Evolutionary conservation across 208 protist genomes (phyloP).

Genomic region (Leishmania arabica): DNA sequence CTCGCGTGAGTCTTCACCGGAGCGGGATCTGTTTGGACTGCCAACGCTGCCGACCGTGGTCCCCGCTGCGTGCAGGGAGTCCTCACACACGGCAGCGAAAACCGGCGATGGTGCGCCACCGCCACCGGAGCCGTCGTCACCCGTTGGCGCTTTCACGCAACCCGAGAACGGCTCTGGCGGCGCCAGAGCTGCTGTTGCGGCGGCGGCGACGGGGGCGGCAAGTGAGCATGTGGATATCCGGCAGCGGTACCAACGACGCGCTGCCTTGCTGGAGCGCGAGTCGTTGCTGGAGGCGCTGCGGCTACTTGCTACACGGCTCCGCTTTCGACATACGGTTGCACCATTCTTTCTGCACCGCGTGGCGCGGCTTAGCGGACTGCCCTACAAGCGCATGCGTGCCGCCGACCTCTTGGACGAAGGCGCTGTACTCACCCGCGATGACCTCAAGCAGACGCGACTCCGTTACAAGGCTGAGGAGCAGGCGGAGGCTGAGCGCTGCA

Average conservation of each 20-base stretch:
- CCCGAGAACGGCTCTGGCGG: background rate
- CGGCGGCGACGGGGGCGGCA: background rate
- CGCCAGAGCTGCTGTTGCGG: background rate
- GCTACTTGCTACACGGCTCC: constrained; percentile 40
- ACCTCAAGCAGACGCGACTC: constrained; percentile 44
- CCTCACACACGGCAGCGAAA: background rate
- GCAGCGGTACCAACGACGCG: background rate
- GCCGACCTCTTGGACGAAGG: constrained; percentile 40
- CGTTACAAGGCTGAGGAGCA: constrained; percentile 47
- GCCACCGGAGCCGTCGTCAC: background rate
- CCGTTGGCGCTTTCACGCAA: background rate
- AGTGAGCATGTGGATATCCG: background rate
- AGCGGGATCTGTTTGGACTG: constrained; percentile 1
- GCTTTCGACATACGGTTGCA: constrained; percentile 57
- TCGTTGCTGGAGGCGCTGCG: constrained; percentile 48
- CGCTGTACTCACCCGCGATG: constrained; percentile 39
- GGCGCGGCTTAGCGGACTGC: constrained; percentile 59
- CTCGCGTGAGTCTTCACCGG: background rate
- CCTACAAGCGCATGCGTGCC: constrained; percentile 54
- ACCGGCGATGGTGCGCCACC: background rate
- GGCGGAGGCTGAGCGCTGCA: constrained; percentile 59
- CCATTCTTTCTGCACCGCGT: constrained; percentile 73
- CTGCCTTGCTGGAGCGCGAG: constrained; percentile 33
- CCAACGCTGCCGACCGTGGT: background rate
- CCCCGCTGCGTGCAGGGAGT: background rate